A percentile compares a stretch with the other conserved stretches of the same genome.
These are phyloP conservation scores for Eucalyptus tenuipes DNA, from an alignment of 345 rosid species.

Conservation along the genomic window DNA sequence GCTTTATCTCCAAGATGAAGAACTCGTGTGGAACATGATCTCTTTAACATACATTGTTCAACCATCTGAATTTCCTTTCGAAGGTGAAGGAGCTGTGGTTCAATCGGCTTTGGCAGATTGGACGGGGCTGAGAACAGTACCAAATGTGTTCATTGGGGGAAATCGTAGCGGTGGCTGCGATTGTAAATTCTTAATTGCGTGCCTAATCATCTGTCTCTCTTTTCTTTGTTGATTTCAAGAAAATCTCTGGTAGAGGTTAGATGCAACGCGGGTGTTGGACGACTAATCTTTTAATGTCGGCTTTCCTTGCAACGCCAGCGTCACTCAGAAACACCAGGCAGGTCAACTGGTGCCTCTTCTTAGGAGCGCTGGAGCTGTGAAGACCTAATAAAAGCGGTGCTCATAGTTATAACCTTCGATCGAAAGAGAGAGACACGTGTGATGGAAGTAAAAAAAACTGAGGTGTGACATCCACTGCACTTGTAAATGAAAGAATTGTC, in stretches of 20 bases:
- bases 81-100: constrained; percentile 32
- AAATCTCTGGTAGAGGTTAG: background rate
- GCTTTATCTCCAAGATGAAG: background rate
- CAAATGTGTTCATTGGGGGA: constrained; percentile 57
- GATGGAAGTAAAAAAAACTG: background rate
- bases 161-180: constrained; percentile 66
- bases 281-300: background rate
- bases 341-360: background rate
- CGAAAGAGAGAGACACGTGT: background rate
- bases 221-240: background rate
- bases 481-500: background rate
- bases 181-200: constrained; percentile 12
- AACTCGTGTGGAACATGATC: background rate
- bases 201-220: background rate
- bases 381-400: background rate
- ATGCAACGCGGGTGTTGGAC: background rate
- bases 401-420: background rate
- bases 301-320: background rate
- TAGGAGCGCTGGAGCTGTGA: background rate
- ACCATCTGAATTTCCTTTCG: background rate
- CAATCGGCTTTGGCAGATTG: constrained; percentile 46
- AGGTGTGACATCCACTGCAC: background rate
- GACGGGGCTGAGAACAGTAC: constrained; percentile 59
- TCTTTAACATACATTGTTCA: background rate
- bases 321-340: background rate